Evolutionary conservation across 257 asterid species (phyloP).

Genomic region (Cruciata laevipes): DNA sequence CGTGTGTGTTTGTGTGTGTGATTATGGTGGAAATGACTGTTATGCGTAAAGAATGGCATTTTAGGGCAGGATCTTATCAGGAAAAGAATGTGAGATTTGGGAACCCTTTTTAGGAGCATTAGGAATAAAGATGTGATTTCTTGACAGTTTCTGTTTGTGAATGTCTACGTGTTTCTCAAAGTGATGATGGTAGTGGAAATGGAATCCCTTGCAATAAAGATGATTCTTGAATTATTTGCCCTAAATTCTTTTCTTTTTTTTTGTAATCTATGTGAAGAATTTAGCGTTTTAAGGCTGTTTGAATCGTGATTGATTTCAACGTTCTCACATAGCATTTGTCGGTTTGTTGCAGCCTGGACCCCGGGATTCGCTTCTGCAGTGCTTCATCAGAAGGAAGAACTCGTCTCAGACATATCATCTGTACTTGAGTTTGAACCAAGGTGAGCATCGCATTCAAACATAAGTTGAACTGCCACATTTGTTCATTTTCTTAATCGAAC

Average conservation of each 20-base stretch:
- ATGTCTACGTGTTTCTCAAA: background rate
- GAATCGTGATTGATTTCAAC: background rate
- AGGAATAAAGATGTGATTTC: slow-evolving; percentile 6
- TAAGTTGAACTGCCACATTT: background rate
- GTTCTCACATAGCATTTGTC: slow-evolving; percentile 3
- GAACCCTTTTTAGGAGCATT: slow-evolving; percentile 4
- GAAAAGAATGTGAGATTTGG: slow-evolving; percentile 1
- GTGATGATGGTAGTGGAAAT: slow-evolving; percentile 5
- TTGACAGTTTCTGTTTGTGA: background rate
- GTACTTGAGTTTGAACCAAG: slow-evolving; percentile 66
- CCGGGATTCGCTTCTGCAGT: slow-evolving; percentile 63
- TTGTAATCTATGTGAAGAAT: too few relatives aligned
- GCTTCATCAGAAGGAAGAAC: slow-evolving; percentile 78
- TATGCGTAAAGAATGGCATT: background rate
- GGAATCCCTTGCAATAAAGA: too few relatives aligned
- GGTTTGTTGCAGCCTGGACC: slow-evolving; percentile 84
- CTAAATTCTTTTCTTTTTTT: background rate
- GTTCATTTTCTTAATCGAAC: background rate
- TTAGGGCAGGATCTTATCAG: slow-evolving; percentile 1
- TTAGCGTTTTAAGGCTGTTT: background rate
- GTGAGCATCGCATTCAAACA: slow-evolving; percentile 19
- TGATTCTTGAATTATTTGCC: background rate
- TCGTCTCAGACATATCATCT: slow-evolving; percentile 62
- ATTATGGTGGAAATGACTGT: too few relatives aligned
- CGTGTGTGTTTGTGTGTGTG: background rate